Evolutionary conservation across 2,329 filamentous ascomycete species (phyloP).

Genomic region (Fusarium nanum): DNA sequence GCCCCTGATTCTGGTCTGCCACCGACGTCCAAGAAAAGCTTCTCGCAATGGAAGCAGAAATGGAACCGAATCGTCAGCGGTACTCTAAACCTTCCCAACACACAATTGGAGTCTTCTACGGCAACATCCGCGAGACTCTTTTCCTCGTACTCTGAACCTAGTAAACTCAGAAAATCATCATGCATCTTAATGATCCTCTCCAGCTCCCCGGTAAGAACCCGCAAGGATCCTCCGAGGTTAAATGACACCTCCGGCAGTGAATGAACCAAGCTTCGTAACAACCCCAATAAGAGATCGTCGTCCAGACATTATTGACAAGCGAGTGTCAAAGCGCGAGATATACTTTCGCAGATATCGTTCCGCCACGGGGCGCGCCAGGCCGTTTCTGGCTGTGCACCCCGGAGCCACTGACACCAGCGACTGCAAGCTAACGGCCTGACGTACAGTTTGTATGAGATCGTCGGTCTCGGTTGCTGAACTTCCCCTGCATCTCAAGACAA

Average conservation of each 20-base stretch:
- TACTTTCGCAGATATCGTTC: not conserved
- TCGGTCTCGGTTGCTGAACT: not conserved
- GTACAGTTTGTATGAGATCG: not conserved
- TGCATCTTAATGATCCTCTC: not conserved
- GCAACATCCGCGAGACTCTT: not conserved
- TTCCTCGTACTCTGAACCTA: not conserved
- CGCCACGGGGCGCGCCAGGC: not conserved
- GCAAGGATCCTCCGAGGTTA: not conserved
- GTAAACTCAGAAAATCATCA: not conserved
- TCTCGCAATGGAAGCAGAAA: not conserved
- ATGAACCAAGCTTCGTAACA: not conserved
- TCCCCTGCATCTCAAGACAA: not conserved
- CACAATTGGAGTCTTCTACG: not conserved
- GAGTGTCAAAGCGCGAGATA: not conserved
- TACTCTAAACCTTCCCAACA: not conserved
- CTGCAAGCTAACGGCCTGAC: not conserved
- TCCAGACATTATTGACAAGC: not conserved
- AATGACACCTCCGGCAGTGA: not conserved
- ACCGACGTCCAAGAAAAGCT: not conserved
- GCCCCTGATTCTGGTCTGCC: not conserved
- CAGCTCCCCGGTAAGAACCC: not conserved
- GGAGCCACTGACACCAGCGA: not conserved
- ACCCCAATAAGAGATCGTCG: not conserved
- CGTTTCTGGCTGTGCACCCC: not conserved
- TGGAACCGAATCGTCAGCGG: not conserved